phyloP scores from a whole-genome alignment of 1,139 yeast genomes.

The Suhomyces wounanorum region DNA sequence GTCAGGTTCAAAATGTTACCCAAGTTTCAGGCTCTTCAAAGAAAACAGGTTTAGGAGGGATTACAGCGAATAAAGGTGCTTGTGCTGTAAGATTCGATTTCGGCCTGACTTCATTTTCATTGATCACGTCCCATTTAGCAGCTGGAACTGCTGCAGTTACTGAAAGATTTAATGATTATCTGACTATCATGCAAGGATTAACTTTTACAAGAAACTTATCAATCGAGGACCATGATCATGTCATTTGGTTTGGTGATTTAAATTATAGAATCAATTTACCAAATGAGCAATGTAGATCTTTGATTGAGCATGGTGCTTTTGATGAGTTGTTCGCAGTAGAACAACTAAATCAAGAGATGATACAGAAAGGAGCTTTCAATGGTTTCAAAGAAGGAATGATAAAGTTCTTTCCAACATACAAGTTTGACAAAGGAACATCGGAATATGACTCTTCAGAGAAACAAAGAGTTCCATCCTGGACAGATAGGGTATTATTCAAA shows the following conservation, averaged over 20 bases:
- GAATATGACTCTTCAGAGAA: slow-evolving; percentile 88
- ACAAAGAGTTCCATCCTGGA: slow-evolving; percentile 95
- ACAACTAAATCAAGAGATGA: slow-evolving; percentile 81
- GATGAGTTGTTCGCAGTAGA: slow-evolving; percentile 68
- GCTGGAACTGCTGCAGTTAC: slow-evolving; percentile 86
- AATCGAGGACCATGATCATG: slow-evolving; percentile 79
- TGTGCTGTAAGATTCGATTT: slow-evolving; percentile 80
- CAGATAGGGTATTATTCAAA: slow-evolving; percentile 76
- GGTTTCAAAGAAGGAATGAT: slow-evolving; percentile 76
- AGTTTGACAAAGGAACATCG: slow-evolving; percentile 86
- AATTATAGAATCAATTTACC: slow-evolving; percentile 80
- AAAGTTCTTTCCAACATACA: slow-evolving; percentile 85
- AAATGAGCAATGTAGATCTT: slow-evolving; percentile 70
- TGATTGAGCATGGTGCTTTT: slow-evolving; percentile 48
- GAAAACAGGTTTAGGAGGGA: slow-evolving; percentile 90
- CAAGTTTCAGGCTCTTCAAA: slow-evolving; percentile 79
- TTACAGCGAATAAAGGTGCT: slow-evolving; percentile 90
- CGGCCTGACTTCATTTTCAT: slow-evolving; percentile 77
- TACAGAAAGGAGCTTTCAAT: slow-evolving; percentile 73
- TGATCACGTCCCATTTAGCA: slow-evolving; percentile 91
- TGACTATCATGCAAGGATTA: slow-evolving; percentile 75
- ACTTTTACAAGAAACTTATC: slow-evolving; percentile 71
- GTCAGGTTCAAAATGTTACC: slow-evolving; percentile 63
- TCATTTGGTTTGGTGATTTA: slow-evolving; percentile 95
- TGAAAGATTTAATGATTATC: slow-evolving; percentile 87